Base-by-base conservation (phyloP, 2,329 filamentous ascomycete genomes). In the Parascedosporium putredinis region DNA sequence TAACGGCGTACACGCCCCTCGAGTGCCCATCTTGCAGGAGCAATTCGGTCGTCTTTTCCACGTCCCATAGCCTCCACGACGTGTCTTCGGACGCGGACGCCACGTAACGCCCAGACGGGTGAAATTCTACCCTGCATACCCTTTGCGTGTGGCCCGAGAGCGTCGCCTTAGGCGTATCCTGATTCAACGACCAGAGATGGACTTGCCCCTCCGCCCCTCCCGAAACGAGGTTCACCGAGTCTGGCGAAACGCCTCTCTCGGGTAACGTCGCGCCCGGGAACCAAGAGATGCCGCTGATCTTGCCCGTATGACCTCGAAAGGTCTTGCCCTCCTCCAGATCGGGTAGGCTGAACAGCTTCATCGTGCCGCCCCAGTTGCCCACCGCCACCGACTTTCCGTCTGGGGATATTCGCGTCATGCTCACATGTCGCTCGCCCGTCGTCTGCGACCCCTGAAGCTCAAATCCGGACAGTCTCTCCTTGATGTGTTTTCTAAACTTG, bases 31-130 rank as follows among this genome's bases (percentile, higher is more conserved):
- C 91, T 64, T 98, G 93, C 1, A 94, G 74, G 1, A 95, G 73
- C 2, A 97, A 69, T 61, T 97, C 90, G 2, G 83, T 83, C 0
- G 82, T 87, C 0, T 85, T 93, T 57, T 88, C 83, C 1, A 97
- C 81, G 62, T 97, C 91, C 91, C 93, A 98, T 29, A 98, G 72
- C 42, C 91, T 81, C 93, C 93, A 98, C 0, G 93, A 95, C 2
- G 89, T 95, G 62, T 98, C 93, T 59, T 93, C 93, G 0, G 89
- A 95, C 5, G 93, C 93, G 1, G 90, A 95, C 4, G 91, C 93
- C 5, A 97, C 73, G 60, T 91, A 97, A 54, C 78, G 78, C 3
- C 91, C 91, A 0, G 88, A 95, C 0, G 93, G 93, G 57, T 98
- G 93, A 60, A 97, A 95, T 52, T 95, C 93, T 10, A 95, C 84